Evolutionary conservation across 2,329 filamentous ascomycete species (phyloP).

Genomic region (Alternaria sp.): DNA sequence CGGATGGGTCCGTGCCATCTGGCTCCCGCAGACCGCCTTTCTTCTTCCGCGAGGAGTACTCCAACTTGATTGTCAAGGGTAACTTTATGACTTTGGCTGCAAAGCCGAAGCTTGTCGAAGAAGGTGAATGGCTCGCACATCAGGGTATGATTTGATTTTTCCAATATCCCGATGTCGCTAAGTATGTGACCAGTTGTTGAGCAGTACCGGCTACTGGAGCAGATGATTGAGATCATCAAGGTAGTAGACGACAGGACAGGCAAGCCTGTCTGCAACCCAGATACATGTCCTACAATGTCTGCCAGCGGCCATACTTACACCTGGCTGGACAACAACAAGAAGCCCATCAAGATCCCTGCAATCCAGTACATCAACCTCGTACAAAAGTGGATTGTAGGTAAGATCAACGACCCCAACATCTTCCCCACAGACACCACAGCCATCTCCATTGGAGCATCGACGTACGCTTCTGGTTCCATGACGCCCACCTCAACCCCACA

Average conservation of each 20-base stretch:
- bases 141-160: constrained; percentile 73
- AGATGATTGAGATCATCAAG: constrained; percentile 87
- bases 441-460: constrained; percentile 70
- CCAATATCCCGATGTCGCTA: constrained; percentile 18
- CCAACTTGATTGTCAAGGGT: constrained; percentile 90
- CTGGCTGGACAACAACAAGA: constrained; percentile 88
- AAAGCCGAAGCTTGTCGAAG: constrained; percentile 89
- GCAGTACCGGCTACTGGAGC: constrained; percentile 87
- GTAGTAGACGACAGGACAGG: constrained; percentile 81
- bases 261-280: constrained; percentile 80
- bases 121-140: constrained; percentile 94
- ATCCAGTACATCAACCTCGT: constrained; percentile 94
- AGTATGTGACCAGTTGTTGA: constrained; percentile 74
- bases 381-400: constrained; percentile 96
- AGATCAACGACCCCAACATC: constrained; percentile 87
- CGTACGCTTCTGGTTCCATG: constrained; percentile 63
- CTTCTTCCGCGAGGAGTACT: constrained; percentile 78
- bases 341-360: constrained; percentile 90
- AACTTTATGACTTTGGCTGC: constrained; percentile 97
- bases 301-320: constrained; percentile 95
- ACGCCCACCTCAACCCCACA: constrained; percentile 56
- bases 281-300: constrained; percentile 89
- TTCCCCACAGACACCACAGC: constrained; percentile 86
- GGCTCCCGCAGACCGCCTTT: constrained; percentile 73
- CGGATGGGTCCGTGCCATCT: constrained; percentile 46